A percentile compares a stretch with the other conserved stretches of the same genome.
Evolutionary conservation across 2,329 filamentous ascomycete species (phyloP).

Genomic region (Pestalotiopsis fici): DNA sequence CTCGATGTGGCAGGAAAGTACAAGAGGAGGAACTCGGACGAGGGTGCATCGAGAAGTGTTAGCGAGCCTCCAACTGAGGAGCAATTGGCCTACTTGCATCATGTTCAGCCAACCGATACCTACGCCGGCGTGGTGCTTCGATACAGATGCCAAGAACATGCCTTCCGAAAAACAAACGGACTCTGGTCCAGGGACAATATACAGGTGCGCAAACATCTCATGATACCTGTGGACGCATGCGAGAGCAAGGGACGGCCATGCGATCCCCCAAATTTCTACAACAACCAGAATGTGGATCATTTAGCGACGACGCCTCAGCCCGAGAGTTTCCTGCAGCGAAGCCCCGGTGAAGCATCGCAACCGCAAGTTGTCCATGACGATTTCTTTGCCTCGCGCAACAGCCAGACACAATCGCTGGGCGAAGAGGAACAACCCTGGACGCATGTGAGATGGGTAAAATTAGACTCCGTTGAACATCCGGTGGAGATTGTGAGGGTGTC

Average conservation of each 20-base stretch:
- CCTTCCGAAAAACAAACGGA: conserved; percentile 84
- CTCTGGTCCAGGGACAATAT: conserved; percentile 94
- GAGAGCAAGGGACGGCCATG: conserved; percentile 75
- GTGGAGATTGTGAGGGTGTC: conserved; percentile 87
- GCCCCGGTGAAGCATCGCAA: conserved; percentile 16
- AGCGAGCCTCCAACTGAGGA: conserved; percentile 67
- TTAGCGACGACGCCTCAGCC: conserved; percentile 49
- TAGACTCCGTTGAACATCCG: conserved; percentile 68
- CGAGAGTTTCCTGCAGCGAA: conserved; percentile 26
- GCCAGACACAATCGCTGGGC: conserved; percentile 26
- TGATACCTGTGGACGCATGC: conserved; percentile 88
- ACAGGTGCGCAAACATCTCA: conserved; percentile 77
- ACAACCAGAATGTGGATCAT: conserved; percentile 46
- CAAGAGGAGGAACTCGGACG: conserved; percentile 72
- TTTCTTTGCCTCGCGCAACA: conserved; percentile 42
- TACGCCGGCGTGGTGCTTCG: conserved; percentile 88
- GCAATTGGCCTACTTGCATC: conserved; percentile 87
- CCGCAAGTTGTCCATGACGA: conserved; percentile 35
- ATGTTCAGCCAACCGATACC: conserved; percentile 80
- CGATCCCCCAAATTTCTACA: conserved; percentile 48
- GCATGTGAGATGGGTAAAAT: conserved; percentile 85
- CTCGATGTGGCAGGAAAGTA: conserved; percentile 56
- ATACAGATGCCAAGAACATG: conserved; percentile 83
- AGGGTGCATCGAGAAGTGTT: conserved; percentile 38
- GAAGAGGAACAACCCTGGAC: conserved; percentile 74